These are phyloP conservation scores for Solanum virginianum DNA, from an alignment of 257 asterid genomes.

Conservation along the genomic window DNA sequence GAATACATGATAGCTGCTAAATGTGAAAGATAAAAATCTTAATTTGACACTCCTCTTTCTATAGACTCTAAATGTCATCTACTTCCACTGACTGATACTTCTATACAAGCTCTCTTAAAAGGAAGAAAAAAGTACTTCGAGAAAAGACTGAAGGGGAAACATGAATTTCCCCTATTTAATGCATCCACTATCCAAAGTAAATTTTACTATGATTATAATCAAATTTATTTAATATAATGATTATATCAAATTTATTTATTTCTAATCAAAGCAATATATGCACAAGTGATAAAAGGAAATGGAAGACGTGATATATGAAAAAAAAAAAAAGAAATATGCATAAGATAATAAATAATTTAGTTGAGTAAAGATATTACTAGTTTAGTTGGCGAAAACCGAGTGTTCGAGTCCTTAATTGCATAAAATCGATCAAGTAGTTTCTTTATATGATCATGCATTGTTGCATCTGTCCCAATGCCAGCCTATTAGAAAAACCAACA, in stretches of 20 bases:
- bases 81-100: background rate
- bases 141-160: background rate
- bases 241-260: background rate
- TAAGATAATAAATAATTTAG: background rate
- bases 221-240: background rate
- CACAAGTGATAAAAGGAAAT: background rate
- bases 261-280: slow-evolving; percentile 6
- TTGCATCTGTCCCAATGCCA: slow-evolving; percentile 95
- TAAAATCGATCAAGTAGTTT: slow-evolving; percentile 94
- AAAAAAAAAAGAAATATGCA: background rate
- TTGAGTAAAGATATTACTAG: slow-evolving; percentile 35
- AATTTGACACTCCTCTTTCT: background rate
- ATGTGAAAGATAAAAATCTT: background rate
- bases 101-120: background rate
- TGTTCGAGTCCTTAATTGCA: slow-evolving; percentile 74
- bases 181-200: background rate
- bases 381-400: slow-evolving; percentile 82
- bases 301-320: background rate
- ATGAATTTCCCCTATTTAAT: background rate
- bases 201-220: background rate
- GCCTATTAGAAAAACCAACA: slow-evolving; percentile 31
- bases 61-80: background rate
- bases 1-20: background rate
- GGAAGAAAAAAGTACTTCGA: background rate
- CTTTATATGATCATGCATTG: slow-evolving; percentile 98